Conservation (phyloP, 2,329 filamentous ascomycete species). For the Fusarium subglutinans region DNA sequence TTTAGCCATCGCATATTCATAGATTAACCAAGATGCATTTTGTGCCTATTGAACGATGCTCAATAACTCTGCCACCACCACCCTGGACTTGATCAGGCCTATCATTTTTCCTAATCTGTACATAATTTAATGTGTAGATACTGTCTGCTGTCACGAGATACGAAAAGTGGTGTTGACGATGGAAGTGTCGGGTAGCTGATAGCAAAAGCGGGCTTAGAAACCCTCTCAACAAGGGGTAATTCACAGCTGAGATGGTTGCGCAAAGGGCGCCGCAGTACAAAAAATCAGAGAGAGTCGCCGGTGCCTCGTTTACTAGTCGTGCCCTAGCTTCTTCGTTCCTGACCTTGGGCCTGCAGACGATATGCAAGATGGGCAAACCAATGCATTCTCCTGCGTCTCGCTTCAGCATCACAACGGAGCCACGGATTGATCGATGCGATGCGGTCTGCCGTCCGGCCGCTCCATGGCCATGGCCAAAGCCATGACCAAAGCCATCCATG, state of each 20-base stretch:
- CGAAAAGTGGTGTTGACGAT: neutral
- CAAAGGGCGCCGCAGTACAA: slow-evolving; percentile 13
- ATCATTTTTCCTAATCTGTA: neutral
- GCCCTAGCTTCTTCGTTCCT: slow-evolving; percentile 36
- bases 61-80: slow-evolving; percentile 10
- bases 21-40: neutral
- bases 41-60: neutral
- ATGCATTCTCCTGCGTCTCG: slow-evolving; percentile 43
- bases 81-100: neutral
- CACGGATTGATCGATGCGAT: slow-evolving; percentile 18
- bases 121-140: neutral
- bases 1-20: slow-evolving; percentile 2
- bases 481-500: neutral
- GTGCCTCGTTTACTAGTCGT: slow-evolving; percentile 26
- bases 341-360: slow-evolving; percentile 28
- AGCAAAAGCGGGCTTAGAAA: neutral
- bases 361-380: slow-evolving; percentile 32
- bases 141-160: slow-evolving; percentile 6
- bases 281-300: neutral
- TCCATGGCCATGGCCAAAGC: neutral
- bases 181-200: slow-evolving; percentile 20
- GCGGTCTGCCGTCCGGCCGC: slow-evolving; percentile 2
- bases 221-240: neutral
- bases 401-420: slow-evolving; percentile 36
- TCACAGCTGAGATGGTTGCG: neutral